Evolutionary conservation across 129 eudicot species (phyloP).

Genomic region (Gnaphalium uliginosum): DNA sequence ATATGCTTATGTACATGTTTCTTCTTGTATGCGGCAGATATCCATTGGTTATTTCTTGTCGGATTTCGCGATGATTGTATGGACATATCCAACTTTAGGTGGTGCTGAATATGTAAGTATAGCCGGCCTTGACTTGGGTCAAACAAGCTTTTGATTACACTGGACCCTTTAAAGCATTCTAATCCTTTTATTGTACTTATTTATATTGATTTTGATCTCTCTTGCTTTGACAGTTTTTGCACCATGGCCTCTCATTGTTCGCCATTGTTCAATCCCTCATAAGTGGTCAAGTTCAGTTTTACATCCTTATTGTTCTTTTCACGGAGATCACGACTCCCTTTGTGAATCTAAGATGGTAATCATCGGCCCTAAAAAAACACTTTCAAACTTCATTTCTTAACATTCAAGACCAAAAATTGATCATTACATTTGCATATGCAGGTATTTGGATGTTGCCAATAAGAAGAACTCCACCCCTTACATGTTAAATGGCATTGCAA

Average conservation of each 20-base stretch:
- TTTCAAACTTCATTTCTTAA: conserved; percentile 3
- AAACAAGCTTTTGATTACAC: background rate
- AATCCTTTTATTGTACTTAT: background rate
- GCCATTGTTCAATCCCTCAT: conserved; percentile 62
- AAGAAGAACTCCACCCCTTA: conserved; percentile 67
- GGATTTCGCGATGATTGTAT: conserved; percentile 82
- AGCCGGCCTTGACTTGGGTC: background rate
- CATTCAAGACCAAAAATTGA: conserved; percentile 3
- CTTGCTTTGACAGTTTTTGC: conserved; percentile 49
- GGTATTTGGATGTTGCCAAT: conserved; percentile 77
- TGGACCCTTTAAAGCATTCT: background rate
- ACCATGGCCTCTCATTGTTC: conserved; percentile 78
- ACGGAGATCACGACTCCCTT: conserved; percentile 84
- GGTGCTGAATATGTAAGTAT: conserved; percentile 90
- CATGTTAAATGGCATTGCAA: conserved; percentile 66
- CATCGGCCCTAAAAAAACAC: background rate
- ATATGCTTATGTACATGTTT: conserved; percentile 12
- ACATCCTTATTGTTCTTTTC: conserved; percentile 77
- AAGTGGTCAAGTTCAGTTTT: conserved; percentile 73
- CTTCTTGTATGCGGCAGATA: conserved; percentile 50
- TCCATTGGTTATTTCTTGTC: conserved; percentile 84
- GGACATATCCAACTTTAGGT: conserved; percentile 83
- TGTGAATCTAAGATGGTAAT: conserved; percentile 84
- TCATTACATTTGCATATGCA: conserved; percentile 32
- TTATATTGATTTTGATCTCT: background rate